These are phyloP conservation scores for Hypoxylon crocopeplum DNA, from an alignment of 495 filamentous ascomycete genomes.

Conservation along the genomic window DNA sequence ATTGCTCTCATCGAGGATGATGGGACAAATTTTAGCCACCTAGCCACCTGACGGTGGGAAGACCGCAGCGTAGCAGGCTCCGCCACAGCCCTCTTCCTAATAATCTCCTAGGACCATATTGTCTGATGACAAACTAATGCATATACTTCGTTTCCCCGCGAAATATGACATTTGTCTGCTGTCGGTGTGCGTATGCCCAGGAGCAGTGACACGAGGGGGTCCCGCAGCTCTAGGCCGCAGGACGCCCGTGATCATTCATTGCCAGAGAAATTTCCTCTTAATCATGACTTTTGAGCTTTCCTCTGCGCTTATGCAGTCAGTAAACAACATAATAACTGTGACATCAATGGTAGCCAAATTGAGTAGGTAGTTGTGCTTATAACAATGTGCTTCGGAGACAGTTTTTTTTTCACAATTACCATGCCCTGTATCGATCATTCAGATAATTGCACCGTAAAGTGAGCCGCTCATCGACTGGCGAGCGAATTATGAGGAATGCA, in stretches of 20 bases:
- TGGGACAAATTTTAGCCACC: conserved; percentile 12
- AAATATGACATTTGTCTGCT: conserved; percentile 1
- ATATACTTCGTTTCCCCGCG: background rate
- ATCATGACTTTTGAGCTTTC: background rate
- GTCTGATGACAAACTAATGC: conserved; percentile 10
- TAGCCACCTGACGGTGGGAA: background rate
- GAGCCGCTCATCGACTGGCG: conserved; percentile 6
- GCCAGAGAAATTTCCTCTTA: background rate
- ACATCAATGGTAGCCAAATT: background rate
- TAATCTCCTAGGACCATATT: conserved; percentile 8
- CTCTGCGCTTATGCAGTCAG: conserved; percentile 15
- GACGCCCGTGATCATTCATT: background rate
- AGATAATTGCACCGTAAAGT: conserved; percentile 13
- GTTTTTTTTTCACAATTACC: conserved; percentile 5
- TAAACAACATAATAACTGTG: background rate
- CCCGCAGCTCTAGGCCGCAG: background rate
- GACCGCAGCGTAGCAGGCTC: background rate
- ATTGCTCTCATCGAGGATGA: conserved; percentile 5
- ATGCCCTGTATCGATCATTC: background rate
- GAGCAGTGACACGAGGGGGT: conserved; percentile 4
- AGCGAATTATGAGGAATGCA: conserved; percentile 15
- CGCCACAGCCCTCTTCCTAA: conserved; percentile 3
- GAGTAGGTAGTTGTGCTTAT: background rate
- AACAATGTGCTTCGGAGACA: background rate
- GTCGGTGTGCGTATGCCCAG: background rate